Evolutionary conservation across 2,329 filamentous ascomycete genomes (phyloP).

Genomic region (Tolypocladium album): DNA sequence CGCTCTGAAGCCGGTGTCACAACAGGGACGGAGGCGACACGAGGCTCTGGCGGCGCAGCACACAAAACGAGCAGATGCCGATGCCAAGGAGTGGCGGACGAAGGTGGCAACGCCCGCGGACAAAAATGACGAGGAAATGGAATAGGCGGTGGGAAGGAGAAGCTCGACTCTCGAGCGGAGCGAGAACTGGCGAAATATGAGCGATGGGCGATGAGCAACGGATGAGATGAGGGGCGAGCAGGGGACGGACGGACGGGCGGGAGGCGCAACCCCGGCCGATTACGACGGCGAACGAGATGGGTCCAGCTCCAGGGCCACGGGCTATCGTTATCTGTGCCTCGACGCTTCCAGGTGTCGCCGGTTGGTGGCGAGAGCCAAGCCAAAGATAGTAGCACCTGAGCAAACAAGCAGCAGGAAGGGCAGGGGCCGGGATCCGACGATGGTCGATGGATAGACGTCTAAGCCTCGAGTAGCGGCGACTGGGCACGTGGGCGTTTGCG

Average conservation of each 20-base stretch:
- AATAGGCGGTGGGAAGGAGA: background rate
- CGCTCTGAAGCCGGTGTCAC: background rate
- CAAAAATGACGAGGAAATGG: background rate
- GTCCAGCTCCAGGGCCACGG: background rate
- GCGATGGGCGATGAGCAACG: background rate
- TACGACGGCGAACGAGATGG: background rate
- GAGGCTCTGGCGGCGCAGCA: slow-evolving; percentile 1
- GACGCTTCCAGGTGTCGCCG: background rate
- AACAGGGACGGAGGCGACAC: background rate
- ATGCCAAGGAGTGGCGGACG: background rate
- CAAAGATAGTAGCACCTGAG: background rate
- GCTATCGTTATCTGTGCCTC: background rate
- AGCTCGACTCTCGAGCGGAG: background rate
- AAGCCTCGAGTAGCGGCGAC: background rate
- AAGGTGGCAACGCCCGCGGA: background rate
- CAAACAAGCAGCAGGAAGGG: background rate
- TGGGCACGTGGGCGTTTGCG: background rate
- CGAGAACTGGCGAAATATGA: background rate
- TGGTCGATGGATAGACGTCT: background rate
- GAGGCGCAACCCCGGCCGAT: background rate
- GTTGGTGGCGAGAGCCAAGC: background rate
- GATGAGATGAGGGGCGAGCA: background rate
- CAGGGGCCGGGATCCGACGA: background rate
- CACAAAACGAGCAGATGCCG: background rate
- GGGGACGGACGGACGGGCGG: background rate